Evolutionary conservation across 1,284 basidiomycete species (phyloP).

Genomic region (Ganoderma resinaceum): DNA sequence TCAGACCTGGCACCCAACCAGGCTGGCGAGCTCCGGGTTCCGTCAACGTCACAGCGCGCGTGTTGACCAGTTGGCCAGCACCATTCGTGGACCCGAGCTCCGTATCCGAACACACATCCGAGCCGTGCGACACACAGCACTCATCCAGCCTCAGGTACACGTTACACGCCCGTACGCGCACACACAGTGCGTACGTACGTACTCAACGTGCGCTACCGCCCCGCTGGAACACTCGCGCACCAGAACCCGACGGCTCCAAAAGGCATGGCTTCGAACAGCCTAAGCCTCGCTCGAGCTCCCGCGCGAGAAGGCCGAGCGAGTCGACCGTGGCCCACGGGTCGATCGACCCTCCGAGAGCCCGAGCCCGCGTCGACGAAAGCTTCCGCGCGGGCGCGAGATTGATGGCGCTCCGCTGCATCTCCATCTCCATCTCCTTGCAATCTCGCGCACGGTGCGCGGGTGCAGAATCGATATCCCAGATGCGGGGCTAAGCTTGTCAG

Average conservation of each 20-base stretch:
- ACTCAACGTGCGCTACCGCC: conserved; percentile 1
- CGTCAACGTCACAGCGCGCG: background rate
- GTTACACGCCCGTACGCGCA: background rate
- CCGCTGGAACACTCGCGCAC: background rate
- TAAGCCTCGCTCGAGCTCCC: background rate
- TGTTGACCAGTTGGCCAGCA: too few relatives aligned
- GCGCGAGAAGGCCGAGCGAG: background rate
- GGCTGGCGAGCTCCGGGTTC: background rate
- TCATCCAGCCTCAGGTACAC: background rate
- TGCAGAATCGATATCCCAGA: background rate
- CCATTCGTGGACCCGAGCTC: background rate
- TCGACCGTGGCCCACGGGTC: too few relatives aligned
- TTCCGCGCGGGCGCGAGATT: background rate
- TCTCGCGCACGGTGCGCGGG: background rate
- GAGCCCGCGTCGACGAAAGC: background rate
- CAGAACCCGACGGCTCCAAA: background rate
- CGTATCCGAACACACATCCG: background rate
- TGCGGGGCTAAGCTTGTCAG: background rate
- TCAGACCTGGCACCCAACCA: background rate
- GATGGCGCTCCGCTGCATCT: background rate
- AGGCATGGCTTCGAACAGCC: background rate
- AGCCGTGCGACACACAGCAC: background rate
- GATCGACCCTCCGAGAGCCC: too few relatives aligned
- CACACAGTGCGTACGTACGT: background rate
- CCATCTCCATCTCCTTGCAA: background rate